A percentile compares a stretch with the other conserved stretches of the same genome.
Evolutionary conservation across 805 yeast species (phyloP).

Genomic region (Starmera amethionina): DNA sequence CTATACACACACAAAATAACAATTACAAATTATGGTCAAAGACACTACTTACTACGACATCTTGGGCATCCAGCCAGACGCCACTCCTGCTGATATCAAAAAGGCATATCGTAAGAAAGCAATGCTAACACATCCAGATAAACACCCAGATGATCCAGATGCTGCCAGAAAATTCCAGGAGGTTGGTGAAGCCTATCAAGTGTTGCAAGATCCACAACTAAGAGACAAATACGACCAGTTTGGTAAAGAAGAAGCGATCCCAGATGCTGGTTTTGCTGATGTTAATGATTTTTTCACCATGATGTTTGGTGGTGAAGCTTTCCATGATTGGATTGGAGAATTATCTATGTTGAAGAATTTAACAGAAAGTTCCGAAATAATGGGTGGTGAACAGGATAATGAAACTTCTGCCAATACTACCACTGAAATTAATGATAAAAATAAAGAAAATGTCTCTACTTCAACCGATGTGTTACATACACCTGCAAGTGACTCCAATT

Average conservation of each 20-base stretch:
- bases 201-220: constrained; percentile 61
- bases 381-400: constrained; percentile 20
- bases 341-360: constrained; percentile 57
- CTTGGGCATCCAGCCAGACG: constrained; percentile 57
- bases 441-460: background rate
- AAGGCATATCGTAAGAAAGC: constrained; percentile 91
- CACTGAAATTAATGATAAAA: constrained; percentile 8
- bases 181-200: constrained; percentile 61
- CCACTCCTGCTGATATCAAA: constrained; percentile 75
- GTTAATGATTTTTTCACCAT: constrained; percentile 76
- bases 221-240: constrained; percentile 72
- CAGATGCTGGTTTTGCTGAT: constrained; percentile 69
- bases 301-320: constrained; percentile 80
- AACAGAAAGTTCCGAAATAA: constrained; percentile 43
- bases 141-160: constrained; percentile 86
- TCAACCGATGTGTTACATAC: constrained; percentile 22
- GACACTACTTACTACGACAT: constrained; percentile 85
- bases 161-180: constrained; percentile 86
- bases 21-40: constrained; percentile 80
- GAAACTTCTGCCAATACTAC: constrained; percentile 21
- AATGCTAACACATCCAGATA: constrained; percentile 87
- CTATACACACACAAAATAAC: no score
- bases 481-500: constrained; percentile 17
- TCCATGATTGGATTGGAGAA: constrained; percentile 73
- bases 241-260: constrained; percentile 71